phyloP scores from a whole-genome alignment of 192 early-diverging fungal species.

The Pecoramyces ruminantium region DNA sequence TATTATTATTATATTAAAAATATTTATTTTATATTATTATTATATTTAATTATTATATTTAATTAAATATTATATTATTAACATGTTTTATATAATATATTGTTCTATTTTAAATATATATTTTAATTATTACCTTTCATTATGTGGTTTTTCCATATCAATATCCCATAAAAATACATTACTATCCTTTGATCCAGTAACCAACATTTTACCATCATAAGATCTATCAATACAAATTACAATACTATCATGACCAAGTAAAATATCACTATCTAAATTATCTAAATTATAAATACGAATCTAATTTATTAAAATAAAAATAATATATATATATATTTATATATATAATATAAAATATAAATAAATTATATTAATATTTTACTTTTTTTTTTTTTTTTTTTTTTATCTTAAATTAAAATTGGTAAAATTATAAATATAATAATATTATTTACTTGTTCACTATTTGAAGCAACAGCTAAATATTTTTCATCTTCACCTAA shows the following conservation, averaged over 20 bases:
- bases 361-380: too few species aligned
- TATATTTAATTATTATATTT: too few species aligned
- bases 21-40: too few species aligned
- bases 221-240: conserved; percentile 64
- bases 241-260: conserved; percentile 78
- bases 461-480: conserved; percentile 83
- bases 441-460: conserved; percentile 59
- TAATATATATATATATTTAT: background rate
- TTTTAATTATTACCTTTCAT: conserved; percentile 16
- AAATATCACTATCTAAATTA: conserved; percentile 61
- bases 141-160: conserved; percentile 33
- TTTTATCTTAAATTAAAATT: too few species aligned
- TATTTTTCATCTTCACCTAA: conserved; percentile 53
- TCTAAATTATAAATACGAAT: conserved; percentile 70
- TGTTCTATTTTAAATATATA: too few species aligned
- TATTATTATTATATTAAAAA: conserved; percentile 4
- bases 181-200: conserved; percentile 85
- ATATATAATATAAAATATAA: background rate
- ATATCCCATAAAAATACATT: conserved; percentile 66
- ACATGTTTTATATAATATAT: too few species aligned
- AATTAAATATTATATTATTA: too few species aligned
- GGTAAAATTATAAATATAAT: too few species aligned
- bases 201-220: conserved; percentile 47
- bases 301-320: conserved; percentile 2
- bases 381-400: too few species aligned